Conservation (phyloP, 2,329 filamentous ascomycete species). For the Alternaria triticina region DNA sequence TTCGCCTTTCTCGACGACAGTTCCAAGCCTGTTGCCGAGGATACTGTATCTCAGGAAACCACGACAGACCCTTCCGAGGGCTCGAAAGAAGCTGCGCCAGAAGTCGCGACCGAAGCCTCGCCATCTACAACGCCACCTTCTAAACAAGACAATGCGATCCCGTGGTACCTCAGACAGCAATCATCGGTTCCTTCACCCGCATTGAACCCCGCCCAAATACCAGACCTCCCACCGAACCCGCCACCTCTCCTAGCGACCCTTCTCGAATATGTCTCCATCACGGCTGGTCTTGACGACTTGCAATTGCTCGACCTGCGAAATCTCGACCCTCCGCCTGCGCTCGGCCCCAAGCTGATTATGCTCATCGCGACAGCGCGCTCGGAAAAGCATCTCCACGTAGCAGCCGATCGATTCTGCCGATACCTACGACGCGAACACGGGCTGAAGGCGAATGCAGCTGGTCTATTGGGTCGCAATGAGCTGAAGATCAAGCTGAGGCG, state of each 20-base stretch:
- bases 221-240: slow-evolving; percentile 69
- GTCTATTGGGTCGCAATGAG: slow-evolving; percentile 87
- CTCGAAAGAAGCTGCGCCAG: slow-evolving; percentile 6
- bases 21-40: neutral
- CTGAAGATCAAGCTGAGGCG: slow-evolving; percentile 84
- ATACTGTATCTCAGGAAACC: neutral
- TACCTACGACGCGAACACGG: slow-evolving; percentile 79
- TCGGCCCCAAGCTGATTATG: slow-evolving; percentile 91
- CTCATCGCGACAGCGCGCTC: slow-evolving; percentile 88
- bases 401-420: slow-evolving; percentile 85
- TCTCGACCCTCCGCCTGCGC: slow-evolving; percentile 83
- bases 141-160: slow-evolving; percentile 50
- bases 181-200: slow-evolving; percentile 40
- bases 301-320: slow-evolving; percentile 80
- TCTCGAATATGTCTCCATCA: slow-evolving; percentile 78
- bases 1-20: slow-evolving; percentile 15
- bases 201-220: slow-evolving; percentile 63
- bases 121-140: slow-evolving; percentile 5
- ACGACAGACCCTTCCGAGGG: neutral
- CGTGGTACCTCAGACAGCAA: slow-evolving; percentile 82
- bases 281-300: slow-evolving; percentile 85
- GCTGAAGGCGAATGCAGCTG: slow-evolving; percentile 80
- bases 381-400: slow-evolving; percentile 90
- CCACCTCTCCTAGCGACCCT: slow-evolving; percentile 75
- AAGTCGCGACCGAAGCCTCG: slow-evolving; percentile 4